phyloP scores from a whole-genome alignment of 495 filamentous ascomycete genomes.

The Mycothermus thermophilus region DNA sequence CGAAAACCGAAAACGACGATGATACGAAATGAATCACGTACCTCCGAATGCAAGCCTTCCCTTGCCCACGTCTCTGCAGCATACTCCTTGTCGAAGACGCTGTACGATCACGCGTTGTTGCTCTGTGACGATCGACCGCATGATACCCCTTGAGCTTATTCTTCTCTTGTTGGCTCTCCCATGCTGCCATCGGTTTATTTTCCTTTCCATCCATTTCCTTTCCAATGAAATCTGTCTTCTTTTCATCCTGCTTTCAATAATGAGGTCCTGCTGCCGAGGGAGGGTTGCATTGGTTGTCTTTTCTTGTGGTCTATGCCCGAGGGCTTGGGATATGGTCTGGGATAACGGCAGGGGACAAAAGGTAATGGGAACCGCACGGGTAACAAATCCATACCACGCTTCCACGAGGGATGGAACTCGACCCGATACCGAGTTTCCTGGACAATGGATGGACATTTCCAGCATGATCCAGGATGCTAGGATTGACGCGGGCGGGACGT shows the following conservation, averaged over 20 bases:
- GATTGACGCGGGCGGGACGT: too few species aligned
- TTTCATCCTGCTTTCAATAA: slow-evolving; percentile 1
- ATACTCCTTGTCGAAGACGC: slow-evolving; percentile 7
- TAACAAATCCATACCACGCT: too few species aligned
- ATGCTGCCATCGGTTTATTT: not conserved
- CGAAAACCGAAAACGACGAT: slow-evolving; percentile 2
- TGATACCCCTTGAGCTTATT: slow-evolving; percentile 8
- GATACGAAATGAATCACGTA: not conserved
- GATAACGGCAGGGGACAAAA: too few species aligned
- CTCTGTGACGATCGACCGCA: slow-evolving; percentile 6
- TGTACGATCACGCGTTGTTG: slow-evolving; percentile 17
- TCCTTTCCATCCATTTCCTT: slow-evolving; percentile 1
- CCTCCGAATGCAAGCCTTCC: not conserved
- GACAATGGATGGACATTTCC: not conserved
- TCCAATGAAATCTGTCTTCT: not conserved
- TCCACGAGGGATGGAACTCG: not conserved
- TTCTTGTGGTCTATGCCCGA: too few species aligned
- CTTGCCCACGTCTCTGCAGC: not conserved
- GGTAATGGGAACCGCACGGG: too few species aligned
- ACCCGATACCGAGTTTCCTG: not conserved
- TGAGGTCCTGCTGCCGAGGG: not conserved
- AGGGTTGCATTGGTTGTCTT: not conserved
- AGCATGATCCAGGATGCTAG: not conserved
- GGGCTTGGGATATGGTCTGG: too few species aligned
- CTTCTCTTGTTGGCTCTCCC: not conserved